phyloP scores from a whole-genome alignment of 345 rosid genomes.

The Triadica sebifera region DNA sequence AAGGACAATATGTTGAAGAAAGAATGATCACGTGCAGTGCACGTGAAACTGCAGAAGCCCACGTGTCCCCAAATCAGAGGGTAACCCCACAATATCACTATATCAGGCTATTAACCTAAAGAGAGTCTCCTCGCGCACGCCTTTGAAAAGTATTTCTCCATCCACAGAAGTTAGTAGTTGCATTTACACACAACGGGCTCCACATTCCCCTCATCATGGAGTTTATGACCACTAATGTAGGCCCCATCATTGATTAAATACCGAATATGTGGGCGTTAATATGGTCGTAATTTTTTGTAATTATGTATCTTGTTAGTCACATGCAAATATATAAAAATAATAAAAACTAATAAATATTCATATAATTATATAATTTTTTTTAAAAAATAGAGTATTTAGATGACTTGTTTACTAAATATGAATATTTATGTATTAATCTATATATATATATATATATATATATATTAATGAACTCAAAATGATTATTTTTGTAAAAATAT shows the following conservation, averaged over 20 bases:
- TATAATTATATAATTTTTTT: too few relatives aligned
- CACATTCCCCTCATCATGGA: neutral
- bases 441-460: too few relatives aligned
- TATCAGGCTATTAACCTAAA: neutral
- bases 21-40: slow-evolving; percentile 22
- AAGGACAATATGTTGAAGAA: neutral
- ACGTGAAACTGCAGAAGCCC: slow-evolving; percentile 24
- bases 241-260: neutral
- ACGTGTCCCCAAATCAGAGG: slow-evolving; percentile 1
- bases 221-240: neutral
- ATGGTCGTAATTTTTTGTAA: too few relatives aligned
- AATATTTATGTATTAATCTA: too few relatives aligned
- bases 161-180: slow-evolving; percentile 13
- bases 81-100: slow-evolving; percentile 18
- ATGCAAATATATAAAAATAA: too few relatives aligned
- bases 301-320: too few relatives aligned
- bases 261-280: too few relatives aligned
- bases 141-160: slow-evolving; percentile 19
- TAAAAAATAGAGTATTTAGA: too few relatives aligned
- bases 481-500: too few relatives aligned
- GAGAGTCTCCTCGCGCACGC: slow-evolving; percentile 16
- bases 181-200: slow-evolving; percentile 17
- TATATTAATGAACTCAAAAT: too few relatives aligned
- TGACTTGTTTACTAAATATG: too few relatives aligned
- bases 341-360: too few relatives aligned